A percentile compares a stretch with the other conserved stretches of the same genome.
These are phyloP conservation scores for Apophysomyces elegans DNA, from an alignment of 371 early-diverging fungal species.

Conservation along the genomic window DNA sequence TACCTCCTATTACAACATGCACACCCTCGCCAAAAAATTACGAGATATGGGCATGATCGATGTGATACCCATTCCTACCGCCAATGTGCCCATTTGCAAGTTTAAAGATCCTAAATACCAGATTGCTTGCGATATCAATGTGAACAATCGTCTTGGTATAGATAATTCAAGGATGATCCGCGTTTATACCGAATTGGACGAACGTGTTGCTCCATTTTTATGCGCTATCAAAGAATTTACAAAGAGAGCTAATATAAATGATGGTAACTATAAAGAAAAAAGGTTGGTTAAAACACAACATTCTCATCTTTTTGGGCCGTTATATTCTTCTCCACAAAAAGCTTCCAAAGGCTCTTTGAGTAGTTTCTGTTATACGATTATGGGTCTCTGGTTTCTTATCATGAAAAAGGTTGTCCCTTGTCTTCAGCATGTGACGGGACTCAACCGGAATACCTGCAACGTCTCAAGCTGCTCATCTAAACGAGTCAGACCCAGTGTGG, in stretches of 20 bases:
- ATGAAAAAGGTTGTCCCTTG: constrained; percentile 19
- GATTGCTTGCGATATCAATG: constrained; percentile 57
- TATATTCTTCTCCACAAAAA: background rate
- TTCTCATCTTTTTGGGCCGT: background rate
- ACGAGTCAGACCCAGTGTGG: background rate
- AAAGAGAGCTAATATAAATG: constrained; percentile 52
- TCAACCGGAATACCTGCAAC: constrained; percentile 3
- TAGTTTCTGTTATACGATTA: constrained; percentile 24
- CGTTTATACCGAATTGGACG: constrained; percentile 55
- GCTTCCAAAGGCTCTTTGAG: constrained; percentile 20
- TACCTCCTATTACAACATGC: constrained; percentile 31
- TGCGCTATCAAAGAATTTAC: constrained; percentile 61
- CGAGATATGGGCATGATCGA: constrained; percentile 27
- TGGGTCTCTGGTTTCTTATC: constrained; percentile 24
- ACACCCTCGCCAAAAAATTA: constrained; percentile 17
- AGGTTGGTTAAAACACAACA: no score
- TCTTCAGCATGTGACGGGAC: constrained; percentile 10
- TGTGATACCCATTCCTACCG: constrained; percentile 21
- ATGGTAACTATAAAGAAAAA: constrained; percentile 30
- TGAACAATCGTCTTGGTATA: constrained; percentile 58
- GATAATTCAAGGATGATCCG: constrained; percentile 62
- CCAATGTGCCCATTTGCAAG: constrained; percentile 72
- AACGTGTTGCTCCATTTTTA: constrained; percentile 57
- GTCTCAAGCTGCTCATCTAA: background rate
- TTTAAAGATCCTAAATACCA: constrained; percentile 60